These are phyloP conservation scores for Adansonia grandidieri DNA, from an alignment of 441 rosid genomes.

Conservation along the genomic window DNA sequence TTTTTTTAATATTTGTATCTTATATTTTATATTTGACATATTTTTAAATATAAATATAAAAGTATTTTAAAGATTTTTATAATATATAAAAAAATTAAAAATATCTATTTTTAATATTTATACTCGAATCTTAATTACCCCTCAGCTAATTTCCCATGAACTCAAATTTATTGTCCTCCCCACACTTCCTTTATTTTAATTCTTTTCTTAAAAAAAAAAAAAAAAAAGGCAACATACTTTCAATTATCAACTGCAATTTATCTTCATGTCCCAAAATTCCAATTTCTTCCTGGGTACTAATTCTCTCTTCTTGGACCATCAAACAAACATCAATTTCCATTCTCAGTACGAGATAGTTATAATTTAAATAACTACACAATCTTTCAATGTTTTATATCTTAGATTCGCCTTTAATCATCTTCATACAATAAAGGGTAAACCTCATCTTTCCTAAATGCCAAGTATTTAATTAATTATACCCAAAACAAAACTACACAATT, in stretches of 20 bases:
- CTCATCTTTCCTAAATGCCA: neutral
- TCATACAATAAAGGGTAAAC: neutral
- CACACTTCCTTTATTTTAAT: neutral
- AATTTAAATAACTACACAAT: neutral
- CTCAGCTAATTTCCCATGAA: conserved; percentile 21
- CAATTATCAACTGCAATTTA: neutral
- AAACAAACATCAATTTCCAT: neutral
- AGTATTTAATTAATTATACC: neutral
- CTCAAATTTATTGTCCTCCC: conserved; percentile 18
- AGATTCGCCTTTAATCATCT: neutral
- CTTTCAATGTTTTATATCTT: neutral
- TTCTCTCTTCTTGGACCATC: neutral
- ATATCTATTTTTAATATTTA: no score
- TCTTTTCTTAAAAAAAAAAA: no score
- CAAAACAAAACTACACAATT: no score
- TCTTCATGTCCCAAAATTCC: conserved; percentile 23
- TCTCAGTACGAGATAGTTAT: conserved; percentile 3
- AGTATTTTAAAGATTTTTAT: no score
- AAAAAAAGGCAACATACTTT: neutral
- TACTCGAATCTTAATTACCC: no score
- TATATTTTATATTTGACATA: no score
- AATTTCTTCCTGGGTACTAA: conserved; percentile 7
- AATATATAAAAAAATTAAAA: no score
- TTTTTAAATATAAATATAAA: no score
- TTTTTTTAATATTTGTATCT: no score